Evolutionary conservation across 805 yeast genomes (phyloP), one percentile per base, ranked within the genome.

Genomic region (Schwanniomyces occidentalis): DNA sequence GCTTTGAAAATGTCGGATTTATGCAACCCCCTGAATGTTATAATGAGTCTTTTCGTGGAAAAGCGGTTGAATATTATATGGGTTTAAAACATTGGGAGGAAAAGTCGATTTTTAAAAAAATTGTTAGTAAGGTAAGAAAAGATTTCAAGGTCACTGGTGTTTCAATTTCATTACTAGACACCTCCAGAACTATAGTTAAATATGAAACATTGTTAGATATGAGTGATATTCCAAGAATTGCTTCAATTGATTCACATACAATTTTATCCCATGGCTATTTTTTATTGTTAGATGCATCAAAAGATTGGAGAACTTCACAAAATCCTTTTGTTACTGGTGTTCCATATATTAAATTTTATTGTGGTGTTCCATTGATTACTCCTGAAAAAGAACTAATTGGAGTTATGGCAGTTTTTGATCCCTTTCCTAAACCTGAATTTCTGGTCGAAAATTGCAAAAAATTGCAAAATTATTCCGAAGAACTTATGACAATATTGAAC

Each of bases 181-280:
- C 69, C 8, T 61, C 60, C 12, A 61, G 62, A 27, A 83, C 78
- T 27, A 38, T 69, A 7, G 65, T 80, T 14, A 77, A 78, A 46
- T 66, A 61, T 46, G 75, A 75, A 37, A 60, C 69, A 7, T 65
- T 73, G 5, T 58, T 80, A 22, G 71, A 69, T 4, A 57, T 73
- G 36, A 63, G 56, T n/a, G 76, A 69, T 37, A 69, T 78, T 32
- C 78, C 79, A 8, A 63, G 87, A 34, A 58, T 55, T 14, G 59
- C 78, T 2, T 78, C 88, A 6, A 56, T 85, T 29, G 93, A 85
- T 52, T 78, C 78, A 6, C 91, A 85, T 58, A 68, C 88, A 0
- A 68, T 85, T 2, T 57, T 85, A 22, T 80, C 89, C 0, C 54
- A 64, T 5, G 78, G 69, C 2, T 68, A 71, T 41, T 74, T 85